Evolutionary conservation across 129 eudicot species (phyloP), one percentile per base, ranked within the genome.

Genomic region (Apium graveolens): DNA sequence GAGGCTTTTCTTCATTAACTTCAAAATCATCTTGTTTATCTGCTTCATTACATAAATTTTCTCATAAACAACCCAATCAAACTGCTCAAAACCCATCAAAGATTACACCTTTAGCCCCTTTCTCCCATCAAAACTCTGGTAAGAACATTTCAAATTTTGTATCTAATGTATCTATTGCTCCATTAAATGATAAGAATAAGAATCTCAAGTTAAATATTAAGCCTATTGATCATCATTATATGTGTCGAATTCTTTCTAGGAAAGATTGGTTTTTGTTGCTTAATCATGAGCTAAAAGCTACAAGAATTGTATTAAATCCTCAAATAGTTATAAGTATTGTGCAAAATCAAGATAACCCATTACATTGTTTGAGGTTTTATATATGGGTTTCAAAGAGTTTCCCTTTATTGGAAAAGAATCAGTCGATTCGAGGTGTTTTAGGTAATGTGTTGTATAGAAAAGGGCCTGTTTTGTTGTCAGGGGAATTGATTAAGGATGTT

Each of bases 211-310:
- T 78, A 0, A 38, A 44, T 45, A 38, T 38, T 18, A 88, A 84
- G 49, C 80, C 88, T 53, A 83, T 88, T 81, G 94, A 92, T 79
- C 97, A 86, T 78, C 72, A 45, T 3, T 91, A 89, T 84, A 81
- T 91, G 65, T 80, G 84, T 53, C 87, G 84, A 37, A 82, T 92
- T 81, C 83, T 95, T 16, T 76, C 92, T 16, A 85, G 91, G 49
- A 95, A 92, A 89, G 98, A 95, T 44, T 95, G 97, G 98, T 63
- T 42, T 75, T 79, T 95, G 75, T 85, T 95, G 81, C 94, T 95
- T 27, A 84, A 80, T 79, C 91, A 87, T 32, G 97, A 92, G 76
- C 38, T 88, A 38, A 87, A 87, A 83, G 82, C 90, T 74, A 73
- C 83, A n/a, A 92, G 91, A 77, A 2, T 85, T 18, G 57, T 3